phyloP scores from a whole-genome alignment of 805 yeast genomes.

The Suhomyces sp. region DNA sequence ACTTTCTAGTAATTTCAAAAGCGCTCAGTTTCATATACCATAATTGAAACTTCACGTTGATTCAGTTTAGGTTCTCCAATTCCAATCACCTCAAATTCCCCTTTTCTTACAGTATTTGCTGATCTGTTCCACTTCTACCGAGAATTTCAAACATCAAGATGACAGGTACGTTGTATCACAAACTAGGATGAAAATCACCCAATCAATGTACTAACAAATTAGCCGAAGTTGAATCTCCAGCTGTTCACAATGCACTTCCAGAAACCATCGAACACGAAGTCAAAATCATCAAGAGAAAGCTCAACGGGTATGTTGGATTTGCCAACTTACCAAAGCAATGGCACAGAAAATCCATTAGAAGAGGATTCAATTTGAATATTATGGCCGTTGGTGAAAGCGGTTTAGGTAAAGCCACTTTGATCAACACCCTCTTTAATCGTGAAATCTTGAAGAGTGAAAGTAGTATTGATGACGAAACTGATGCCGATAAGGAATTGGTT shows the following conservation, averaged over 20 bases:
- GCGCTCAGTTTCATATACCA: background rate
- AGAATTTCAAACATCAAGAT: background rate
- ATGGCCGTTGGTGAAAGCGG: constrained; percentile 92
- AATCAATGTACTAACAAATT: constrained; percentile 4
- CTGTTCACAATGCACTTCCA: constrained; percentile 6
- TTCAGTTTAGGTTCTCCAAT: background rate
- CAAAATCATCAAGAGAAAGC: constrained; percentile 74
- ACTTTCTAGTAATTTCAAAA: background rate
- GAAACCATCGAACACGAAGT: constrained; percentile 33
- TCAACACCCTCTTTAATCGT: constrained; percentile 76
- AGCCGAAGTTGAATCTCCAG: constrained; percentile 14
- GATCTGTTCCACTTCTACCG: background rate
- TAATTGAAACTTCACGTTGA: background rate
- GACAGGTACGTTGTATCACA: constrained; percentile 2
- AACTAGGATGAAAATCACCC: background rate
- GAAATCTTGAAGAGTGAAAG: constrained; percentile 33
- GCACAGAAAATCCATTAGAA: constrained; percentile 83
- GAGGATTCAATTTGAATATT: constrained; percentile 83
- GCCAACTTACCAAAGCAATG: constrained; percentile 98
- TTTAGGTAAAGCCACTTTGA: constrained; percentile 86
- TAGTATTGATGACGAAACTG: constrained; percentile 24
- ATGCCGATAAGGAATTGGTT: constrained; percentile 16
- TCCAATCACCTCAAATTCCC: background rate
- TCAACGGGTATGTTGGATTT: constrained; percentile 92
- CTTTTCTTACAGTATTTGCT: background rate